phyloP scores from a whole-genome alignment of 805 yeast species.

The Pichia heedii region DNA sequence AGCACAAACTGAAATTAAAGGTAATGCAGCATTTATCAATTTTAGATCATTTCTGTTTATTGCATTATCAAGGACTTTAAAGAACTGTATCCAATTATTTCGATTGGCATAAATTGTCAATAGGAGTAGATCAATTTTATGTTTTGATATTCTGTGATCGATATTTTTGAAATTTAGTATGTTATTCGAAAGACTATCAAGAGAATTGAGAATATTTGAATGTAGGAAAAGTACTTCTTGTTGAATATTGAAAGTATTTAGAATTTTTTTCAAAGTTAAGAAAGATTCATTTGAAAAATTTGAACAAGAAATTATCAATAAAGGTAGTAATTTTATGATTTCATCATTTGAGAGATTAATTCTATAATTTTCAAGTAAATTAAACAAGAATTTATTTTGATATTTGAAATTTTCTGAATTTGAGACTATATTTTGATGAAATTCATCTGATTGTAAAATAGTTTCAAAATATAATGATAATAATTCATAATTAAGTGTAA shows the following conservation, averaged over 20 bases:
- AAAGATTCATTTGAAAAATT: conserved; percentile 20
- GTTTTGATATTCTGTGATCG: neutral
- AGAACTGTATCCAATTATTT: conserved; percentile 9
- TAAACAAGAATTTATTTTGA: conserved; percentile 15
- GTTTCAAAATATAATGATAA: conserved; percentile 16
- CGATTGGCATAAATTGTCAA: conserved; percentile 14
- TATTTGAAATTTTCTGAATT: conserved; percentile 14
- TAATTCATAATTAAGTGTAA: conserved; percentile 16
- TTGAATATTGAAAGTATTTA: neutral
- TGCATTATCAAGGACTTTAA: conserved; percentile 7
- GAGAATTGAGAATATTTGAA: conserved; percentile 6
- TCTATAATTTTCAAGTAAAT: conserved; percentile 14
- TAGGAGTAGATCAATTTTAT: conserved; percentile 10
- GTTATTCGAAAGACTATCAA: conserved; percentile 1
- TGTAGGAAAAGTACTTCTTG: conserved; percentile 1
- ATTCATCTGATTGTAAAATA: conserved; percentile 23
- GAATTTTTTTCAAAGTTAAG: conserved; percentile 10
- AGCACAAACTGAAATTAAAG: conserved; percentile 11
- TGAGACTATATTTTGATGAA: conserved; percentile 11
- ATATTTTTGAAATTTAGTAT: neutral
- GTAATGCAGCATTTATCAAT: conserved; percentile 7
- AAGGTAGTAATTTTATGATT: conserved; percentile 18
- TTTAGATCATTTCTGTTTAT: conserved; percentile 12
- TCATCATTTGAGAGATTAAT: conserved; percentile 15
- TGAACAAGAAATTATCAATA: conserved; percentile 21